phyloP scores from a whole-genome alignment of 1,284 basidiomycete genomes.

The Heliocybe sulcata region DNA sequence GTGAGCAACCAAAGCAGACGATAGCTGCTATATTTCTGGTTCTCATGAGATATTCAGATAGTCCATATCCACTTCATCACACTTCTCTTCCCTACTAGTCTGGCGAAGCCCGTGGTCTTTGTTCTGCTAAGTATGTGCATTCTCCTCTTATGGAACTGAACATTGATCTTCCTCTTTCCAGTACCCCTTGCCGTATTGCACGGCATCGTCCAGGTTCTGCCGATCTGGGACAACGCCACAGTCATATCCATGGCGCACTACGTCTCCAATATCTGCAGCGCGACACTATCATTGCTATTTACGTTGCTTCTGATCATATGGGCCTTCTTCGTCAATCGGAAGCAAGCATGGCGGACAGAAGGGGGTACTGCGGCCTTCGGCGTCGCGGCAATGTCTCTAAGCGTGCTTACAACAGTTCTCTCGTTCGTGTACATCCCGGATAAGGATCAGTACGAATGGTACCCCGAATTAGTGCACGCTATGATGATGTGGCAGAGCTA shows the following conservation, averaged over 20 bases:
- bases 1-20: slow-evolving; percentile 31
- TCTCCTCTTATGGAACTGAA: background rate
- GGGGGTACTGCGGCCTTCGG: slow-evolving; percentile 96
- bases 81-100: slow-evolving; percentile 88
- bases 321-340: slow-evolving; percentile 87
- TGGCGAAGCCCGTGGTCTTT: slow-evolving; percentile 87
- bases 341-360: slow-evolving; percentile 90
- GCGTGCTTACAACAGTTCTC: slow-evolving; percentile 72
- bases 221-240: slow-evolving; percentile 43
- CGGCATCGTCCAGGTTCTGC: slow-evolving; percentile 80
- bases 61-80: slow-evolving; percentile 99
- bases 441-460: slow-evolving; percentile 80
- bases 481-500: slow-evolving; percentile 93
- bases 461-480: slow-evolving; percentile 80
- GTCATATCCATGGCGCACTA: slow-evolving; percentile 65
- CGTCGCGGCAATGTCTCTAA: slow-evolving; percentile 70
- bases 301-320: slow-evolving; percentile 86
- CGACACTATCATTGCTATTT: slow-evolving; percentile 93
- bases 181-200: slow-evolving; percentile 85
- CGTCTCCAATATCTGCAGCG: slow-evolving; percentile 92
- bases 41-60: slow-evolving; percentile 42
- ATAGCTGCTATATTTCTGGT: background rate
- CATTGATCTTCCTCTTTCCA: slow-evolving; percentile 21
- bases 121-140: slow-evolving; percentile 58
- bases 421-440: slow-evolving; percentile 82